Base-by-base conservation (phyloP, 2,329 filamentous ascomycete genomes). In the Ophiostoma montium region DNA sequence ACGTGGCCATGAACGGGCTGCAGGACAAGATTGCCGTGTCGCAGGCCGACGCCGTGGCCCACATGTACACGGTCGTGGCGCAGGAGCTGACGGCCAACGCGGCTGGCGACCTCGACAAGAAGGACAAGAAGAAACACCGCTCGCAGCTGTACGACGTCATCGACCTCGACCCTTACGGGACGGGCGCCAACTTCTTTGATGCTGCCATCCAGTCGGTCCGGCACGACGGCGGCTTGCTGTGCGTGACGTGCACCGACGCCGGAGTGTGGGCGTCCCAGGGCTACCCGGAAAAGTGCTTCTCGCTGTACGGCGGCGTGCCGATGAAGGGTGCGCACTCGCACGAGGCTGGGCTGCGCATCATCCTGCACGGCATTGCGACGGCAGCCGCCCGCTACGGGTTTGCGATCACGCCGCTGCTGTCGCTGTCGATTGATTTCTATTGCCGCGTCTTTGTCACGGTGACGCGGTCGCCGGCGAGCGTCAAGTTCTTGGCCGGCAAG, bases 361-460 rank as follows among this genome's bases (percentile, higher is more conserved):
- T 98, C 46, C 66, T 98, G 12, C 79, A 95, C 61, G 78, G 82
- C 3, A 77, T 96, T 51, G 84, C 89, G 2, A 78, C 80, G 1
- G 76, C 86, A 1, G 92, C 87, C 3, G 86, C 83, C 15, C 82
- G 82, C 53, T 94, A 98, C 57, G 90, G 92, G 1, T 70, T 95
- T 38, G 74, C 86, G 0, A 87, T 96, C 51, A 89, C 96, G 63
- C 92, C 92, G 0, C 74, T 95, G 4, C 74, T 98, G 11, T 95
- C 87, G 6, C 75, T 98, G 1, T 95, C 87, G 3, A 95, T 96
- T 54, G 92, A 98, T 64, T 98, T 94, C 63, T 98, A 98, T 62
- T 80, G 83, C 18, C 80, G 94, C 42, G 74, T 95, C 2, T 98
- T 96, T 61, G 82, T 98, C 42, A 79, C 83, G 18, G 75, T 98